A percentile compares a stretch with the other conserved stretches of the same genome.
Conservation (phyloP, 345 rosid species). For the Acer saccharum region DNA sequence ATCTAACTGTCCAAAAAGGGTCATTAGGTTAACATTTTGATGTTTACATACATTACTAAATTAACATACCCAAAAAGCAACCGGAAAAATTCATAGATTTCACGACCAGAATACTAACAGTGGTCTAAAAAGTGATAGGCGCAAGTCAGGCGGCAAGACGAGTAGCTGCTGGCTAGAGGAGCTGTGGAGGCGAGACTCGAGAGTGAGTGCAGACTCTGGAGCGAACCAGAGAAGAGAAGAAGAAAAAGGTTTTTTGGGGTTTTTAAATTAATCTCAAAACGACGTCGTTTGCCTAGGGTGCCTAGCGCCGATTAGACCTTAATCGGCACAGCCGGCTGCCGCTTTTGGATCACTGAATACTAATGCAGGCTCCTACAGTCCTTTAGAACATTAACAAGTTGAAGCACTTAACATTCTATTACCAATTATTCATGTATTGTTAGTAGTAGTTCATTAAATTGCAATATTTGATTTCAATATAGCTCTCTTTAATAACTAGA, state of each 20-base stretch:
- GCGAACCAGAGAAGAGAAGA: no score
- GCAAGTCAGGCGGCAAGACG: no score
- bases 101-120: not conserved
- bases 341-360: not conserved
- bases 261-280: no score
- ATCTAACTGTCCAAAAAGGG: not conserved
- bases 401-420: not conserved
- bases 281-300: no score
- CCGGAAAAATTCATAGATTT: not conserved
- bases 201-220: no score
- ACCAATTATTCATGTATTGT: not conserved
- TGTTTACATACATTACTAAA: not conserved
- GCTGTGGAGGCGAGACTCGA: no score
- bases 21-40: not conserved
- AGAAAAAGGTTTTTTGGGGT: no score
- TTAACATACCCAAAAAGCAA: not conserved
- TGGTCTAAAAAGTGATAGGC: no score
- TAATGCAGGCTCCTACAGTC: not conserved
- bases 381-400: not conserved
- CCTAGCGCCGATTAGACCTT: no score
- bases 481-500: not conserved
- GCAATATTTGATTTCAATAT: not conserved
- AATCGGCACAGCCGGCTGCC: no score
- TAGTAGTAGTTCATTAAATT: no score
- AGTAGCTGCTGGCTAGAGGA: no score